Conservation (phyloP, 345 rosid species). For the Lagerstroemia speciosa region DNA sequence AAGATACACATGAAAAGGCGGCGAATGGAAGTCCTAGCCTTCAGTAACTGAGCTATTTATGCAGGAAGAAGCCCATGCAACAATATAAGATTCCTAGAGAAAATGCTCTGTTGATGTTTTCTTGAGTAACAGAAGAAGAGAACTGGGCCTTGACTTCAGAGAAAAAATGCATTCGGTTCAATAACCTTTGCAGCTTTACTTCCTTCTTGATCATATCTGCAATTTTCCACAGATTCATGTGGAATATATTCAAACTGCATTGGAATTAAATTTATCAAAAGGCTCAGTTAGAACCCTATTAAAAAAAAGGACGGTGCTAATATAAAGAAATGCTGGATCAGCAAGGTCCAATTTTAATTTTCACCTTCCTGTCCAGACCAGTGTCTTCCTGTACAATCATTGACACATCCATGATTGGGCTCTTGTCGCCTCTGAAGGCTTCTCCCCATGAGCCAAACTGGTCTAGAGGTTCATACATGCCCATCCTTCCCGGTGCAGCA, state of each 20-base stretch:
- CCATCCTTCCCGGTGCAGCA: conserved; percentile 47
- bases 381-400: conserved; percentile 39
- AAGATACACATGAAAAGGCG: no score
- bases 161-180: background rate
- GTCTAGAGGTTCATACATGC: conserved; percentile 63
- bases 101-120: no score
- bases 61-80: no score
- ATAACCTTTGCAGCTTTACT: conserved; percentile 57
- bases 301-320: background rate
- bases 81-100: no score
- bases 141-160: background rate
- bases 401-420: conserved; percentile 44
- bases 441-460: conserved; percentile 65
- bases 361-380: conserved; percentile 44
- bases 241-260: conserved; percentile 33
- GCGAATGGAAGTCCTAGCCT: no score
- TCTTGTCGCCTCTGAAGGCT: conserved; percentile 36
- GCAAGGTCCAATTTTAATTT: conserved; percentile 2
- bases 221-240: conserved; percentile 38
- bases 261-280: conserved; percentile 4
- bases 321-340: background rate
- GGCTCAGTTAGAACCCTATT: conserved; percentile 12
- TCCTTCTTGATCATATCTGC: conserved; percentile 59
- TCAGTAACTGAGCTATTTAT: no score
- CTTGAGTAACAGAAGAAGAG: background rate